Base-by-base conservation (phyloP, 192 early-diverging fungal genomes). In the Coemansia sp. region DNA sequence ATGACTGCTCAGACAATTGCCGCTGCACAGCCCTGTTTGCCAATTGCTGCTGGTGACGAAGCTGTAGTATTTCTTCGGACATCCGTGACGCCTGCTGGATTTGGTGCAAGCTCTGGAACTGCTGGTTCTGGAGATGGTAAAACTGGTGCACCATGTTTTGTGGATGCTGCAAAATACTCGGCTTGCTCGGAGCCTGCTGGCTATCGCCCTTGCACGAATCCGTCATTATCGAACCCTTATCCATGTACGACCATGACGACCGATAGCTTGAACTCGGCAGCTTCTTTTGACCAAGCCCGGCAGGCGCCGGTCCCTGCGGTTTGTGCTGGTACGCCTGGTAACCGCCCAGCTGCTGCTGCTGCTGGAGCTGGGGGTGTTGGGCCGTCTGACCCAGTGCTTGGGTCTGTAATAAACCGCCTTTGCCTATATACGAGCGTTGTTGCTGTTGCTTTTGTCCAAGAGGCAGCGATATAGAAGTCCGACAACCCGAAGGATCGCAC, bases 161-260 rank as follows among this genome's bases (percentile, higher is more conserved):
- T 35, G 62, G 38, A 26, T 72, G 38, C 26, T 72, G 13, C 17
- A 66, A 40, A 9, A 74, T n/a, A 3, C 67, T 47, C 0, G 58
- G 47, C 33, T 62, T 71, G 44, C 67, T 49, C 23, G 67, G 64
- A 32, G 66, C 46, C 10, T 64, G 72, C 40, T 77, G 80, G 42
- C n/a, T 59, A 33, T 77, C 73, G 46, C 67, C 66, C 19, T 62
- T 63, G 26, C 55, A 37, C 6, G 67, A 23, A 3, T 75, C 75
- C 0, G 67, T 63, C 6, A 64, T 28, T 3, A 70, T 59, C 1
- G 80, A 83, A 38, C 77, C 75, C 17, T 72, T 73, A 35, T 83
- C 80, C 6, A 69, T 47, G 43, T 77, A 67, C 4, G 80, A 77
- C 80, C 80, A 83, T 2, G 80, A 83, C 0, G 75, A 74, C 30